Evolutionary conservation across 768 basidiomycete species (phyloP).

Genomic region (Asterophora parasitica): DNA sequence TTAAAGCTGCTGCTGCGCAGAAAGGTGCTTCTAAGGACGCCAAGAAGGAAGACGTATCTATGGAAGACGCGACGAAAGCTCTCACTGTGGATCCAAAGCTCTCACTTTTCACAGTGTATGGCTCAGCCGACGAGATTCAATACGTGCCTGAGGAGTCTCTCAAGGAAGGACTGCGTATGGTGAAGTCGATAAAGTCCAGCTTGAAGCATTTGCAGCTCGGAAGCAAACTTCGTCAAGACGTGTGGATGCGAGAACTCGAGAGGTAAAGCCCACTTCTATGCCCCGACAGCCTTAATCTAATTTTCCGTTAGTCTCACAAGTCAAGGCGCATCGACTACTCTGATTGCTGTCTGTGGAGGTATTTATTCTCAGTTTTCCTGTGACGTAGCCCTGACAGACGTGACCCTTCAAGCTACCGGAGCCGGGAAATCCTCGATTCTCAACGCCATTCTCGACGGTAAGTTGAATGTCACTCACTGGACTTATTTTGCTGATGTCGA

Average conservation of each 20-base stretch:
- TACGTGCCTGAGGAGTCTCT: constrained; percentile 48
- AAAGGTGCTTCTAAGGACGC: neutral
- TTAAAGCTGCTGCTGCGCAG: neutral
- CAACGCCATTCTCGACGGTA: constrained; percentile 59
- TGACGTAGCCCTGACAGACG: neutral
- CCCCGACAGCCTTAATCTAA: neutral
- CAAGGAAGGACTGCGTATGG: constrained; percentile 49
- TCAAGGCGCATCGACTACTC: constrained; percentile 49
- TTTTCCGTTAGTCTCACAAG: constrained; percentile 34
- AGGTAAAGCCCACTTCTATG: constrained; percentile 29
- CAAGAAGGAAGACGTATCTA: constrained; percentile 9
- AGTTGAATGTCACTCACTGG: neutral
- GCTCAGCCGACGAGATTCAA: constrained; percentile 36
- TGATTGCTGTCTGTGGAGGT: constrained; percentile 67
- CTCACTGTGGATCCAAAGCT: constrained; percentile 8
- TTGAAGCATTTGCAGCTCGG: constrained; percentile 45
- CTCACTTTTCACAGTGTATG: constrained; percentile 31
- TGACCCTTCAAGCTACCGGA: constrained; percentile 40
- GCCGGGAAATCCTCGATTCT: constrained; percentile 59
- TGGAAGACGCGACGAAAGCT: constrained; percentile 12
- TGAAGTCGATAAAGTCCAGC: constrained; percentile 38
- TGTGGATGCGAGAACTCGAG: constrained; percentile 51
- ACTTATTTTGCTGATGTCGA: neutral
- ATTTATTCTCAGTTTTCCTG: constrained; percentile 10
- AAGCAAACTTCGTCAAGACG: constrained; percentile 51